These are phyloP conservation scores for Fusarium phyllophilum DNA, from an alignment of 2,329 filamentous ascomycete genomes.

Conservation along the genomic window DNA sequence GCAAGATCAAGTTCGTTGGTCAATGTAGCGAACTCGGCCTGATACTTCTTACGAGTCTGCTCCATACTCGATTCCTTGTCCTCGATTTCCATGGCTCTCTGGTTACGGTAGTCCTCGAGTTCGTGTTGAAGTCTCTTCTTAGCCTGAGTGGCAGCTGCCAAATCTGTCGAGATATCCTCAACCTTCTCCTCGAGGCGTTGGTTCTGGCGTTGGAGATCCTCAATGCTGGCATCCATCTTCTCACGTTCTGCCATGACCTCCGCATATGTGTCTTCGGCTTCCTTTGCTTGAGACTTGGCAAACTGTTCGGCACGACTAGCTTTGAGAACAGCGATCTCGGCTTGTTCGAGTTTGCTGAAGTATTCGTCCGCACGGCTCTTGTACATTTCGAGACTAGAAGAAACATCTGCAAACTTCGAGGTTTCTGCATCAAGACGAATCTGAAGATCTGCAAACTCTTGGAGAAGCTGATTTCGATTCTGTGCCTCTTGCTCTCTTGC, in stretches of 20 bases:
- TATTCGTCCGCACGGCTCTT: slow-evolving; percentile 95
- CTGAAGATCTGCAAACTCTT: slow-evolving; percentile 93
- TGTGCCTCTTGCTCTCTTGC: slow-evolving; percentile 87
- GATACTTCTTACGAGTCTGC: slow-evolving; percentile 97
- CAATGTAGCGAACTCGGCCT: slow-evolving; percentile 87
- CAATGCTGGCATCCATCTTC: slow-evolving; percentile 86
- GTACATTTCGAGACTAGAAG: slow-evolving; percentile 86
- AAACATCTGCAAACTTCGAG: slow-evolving; percentile 85
- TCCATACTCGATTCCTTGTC: slow-evolving; percentile 97
- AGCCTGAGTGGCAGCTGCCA: slow-evolving; percentile 84
- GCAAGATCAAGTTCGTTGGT: slow-evolving; percentile 94
- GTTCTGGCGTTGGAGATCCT: slow-evolving; percentile 89
- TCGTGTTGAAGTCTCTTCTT: slow-evolving; percentile 97
- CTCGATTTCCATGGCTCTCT: slow-evolving; percentile 94
- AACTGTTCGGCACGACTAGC: slow-evolving; percentile 93
- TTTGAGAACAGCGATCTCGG: slow-evolving; percentile 94
- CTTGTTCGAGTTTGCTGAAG: slow-evolving; percentile 96
- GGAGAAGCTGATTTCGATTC: slow-evolving; percentile 87
- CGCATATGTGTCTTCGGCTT: slow-evolving; percentile 91
- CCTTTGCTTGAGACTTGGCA: slow-evolving; percentile 86
- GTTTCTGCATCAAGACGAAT: slow-evolving; percentile 91
- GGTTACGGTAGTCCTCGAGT: slow-evolving; percentile 95
- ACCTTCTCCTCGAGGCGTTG: slow-evolving; percentile 91
- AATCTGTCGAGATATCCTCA: slow-evolving; percentile 90
- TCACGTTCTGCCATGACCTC: slow-evolving; percentile 92